phyloP scores from a whole-genome alignment of 129 eudicot genomes.

The Ambrosia trifida region DNA sequence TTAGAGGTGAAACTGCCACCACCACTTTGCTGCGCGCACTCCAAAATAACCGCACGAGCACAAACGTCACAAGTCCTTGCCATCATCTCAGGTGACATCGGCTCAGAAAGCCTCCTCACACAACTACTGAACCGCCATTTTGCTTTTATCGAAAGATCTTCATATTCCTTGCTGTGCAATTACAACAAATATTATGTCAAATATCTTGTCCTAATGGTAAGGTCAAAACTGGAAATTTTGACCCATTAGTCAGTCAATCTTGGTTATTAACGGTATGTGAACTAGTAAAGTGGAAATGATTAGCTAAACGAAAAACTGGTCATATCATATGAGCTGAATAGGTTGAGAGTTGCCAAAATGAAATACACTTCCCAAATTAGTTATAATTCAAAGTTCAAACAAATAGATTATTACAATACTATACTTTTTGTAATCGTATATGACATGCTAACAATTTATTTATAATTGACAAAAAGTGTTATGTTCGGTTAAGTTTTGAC shows the following conservation, averaged over 20 bases:
- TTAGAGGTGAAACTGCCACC: conserved; percentile 93
- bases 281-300: not conserved
- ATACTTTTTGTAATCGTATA: not conserved
- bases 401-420: not conserved
- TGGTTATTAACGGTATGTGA: not conserved
- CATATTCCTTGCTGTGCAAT: conserved; percentile 59
- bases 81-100: conserved; percentile 78
- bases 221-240: not conserved
- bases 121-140: conserved; percentile 74
- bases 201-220: not conserved
- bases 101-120: conserved; percentile 70
- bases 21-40: conserved; percentile 80
- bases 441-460: not conserved
- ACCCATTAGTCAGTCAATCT: not conserved
- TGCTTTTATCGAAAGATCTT: conserved; percentile 77
- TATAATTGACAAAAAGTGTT: not conserved
- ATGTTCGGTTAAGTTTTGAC: not conserved
- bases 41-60: conserved; percentile 77
- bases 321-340: not conserved
- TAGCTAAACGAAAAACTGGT: not conserved
- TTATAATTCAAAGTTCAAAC: not conserved
- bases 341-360: conserved; percentile 1
- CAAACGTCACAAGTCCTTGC: conserved; percentile 92
- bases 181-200: not conserved
- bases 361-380: not conserved